phyloP scores from a whole-genome alignment of 2,329 filamentous ascomycete genomes.

The Pyrenophora seminiperda region DNA sequence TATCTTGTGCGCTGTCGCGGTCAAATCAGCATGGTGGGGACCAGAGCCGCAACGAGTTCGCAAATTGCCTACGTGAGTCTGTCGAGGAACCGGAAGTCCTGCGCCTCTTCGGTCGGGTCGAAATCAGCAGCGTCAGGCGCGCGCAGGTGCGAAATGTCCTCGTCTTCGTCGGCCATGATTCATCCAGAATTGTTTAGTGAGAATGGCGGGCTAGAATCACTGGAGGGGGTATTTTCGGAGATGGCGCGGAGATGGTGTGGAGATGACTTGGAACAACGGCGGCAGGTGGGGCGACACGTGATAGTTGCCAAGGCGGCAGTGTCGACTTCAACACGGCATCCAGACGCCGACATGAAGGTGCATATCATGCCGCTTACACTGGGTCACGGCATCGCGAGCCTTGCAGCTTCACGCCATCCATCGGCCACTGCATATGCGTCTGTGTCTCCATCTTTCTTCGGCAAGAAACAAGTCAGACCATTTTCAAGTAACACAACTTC shows the following conservation, averaged over 20 bases:
- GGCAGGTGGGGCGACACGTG: too few species aligned
- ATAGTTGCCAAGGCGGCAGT: too few species aligned
- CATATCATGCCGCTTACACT: neutral
- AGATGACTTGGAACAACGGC: neutral
- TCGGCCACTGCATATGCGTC: neutral
- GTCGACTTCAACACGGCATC: too few species aligned
- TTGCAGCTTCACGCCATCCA: neutral
- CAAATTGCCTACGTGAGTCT: conserved; percentile 56
- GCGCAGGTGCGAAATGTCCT: conserved; percentile 38
- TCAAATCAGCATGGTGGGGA: conserved; percentile 6
- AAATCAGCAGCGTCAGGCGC: conserved; percentile 32
- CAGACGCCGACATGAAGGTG: neutral
- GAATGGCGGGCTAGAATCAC: neutral
- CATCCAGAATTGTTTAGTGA: conserved; percentile 1
- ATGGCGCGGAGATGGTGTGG: too few species aligned
- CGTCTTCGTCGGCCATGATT: conserved; percentile 46
- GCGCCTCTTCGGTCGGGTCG: conserved; percentile 76
- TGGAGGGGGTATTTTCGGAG: neutral
- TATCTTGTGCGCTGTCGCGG: conserved; percentile 27
- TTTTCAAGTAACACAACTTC: neutral
- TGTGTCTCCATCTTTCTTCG: neutral
- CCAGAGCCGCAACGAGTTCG: neutral
- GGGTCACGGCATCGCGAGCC: neutral
- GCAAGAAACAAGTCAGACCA: conserved; percentile 4
- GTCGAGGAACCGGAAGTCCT: conserved; percentile 80